A percentile compares a stretch with the other conserved stretches of the same genome.
Evolutionary conservation across 2,329 filamentous ascomycete genomes (phyloP).

Genomic region (Talaromyces albobiverticillius): DNA sequence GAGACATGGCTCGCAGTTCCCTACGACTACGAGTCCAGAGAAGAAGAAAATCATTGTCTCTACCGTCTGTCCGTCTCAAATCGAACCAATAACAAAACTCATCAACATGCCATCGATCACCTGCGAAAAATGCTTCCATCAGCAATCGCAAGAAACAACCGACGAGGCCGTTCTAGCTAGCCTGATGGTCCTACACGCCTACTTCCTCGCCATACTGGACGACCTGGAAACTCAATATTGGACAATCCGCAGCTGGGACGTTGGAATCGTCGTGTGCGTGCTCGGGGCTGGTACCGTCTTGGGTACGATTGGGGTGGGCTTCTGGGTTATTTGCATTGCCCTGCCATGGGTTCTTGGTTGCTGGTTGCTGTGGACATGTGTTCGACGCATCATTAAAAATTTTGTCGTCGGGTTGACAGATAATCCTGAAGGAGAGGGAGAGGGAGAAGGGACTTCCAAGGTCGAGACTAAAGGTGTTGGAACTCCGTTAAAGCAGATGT

Average conservation of each 20-base stretch:
- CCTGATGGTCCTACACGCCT: background rate
- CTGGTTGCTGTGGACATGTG: constrained; percentile 6
- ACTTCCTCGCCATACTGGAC: constrained; percentile 3
- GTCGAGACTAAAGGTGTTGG: background rate
- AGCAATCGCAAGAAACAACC: constrained; percentile 8
- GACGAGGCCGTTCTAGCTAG: constrained; percentile 5
- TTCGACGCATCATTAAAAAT: background rate
- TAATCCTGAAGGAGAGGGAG: background rate
- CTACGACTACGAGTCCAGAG: too few species aligned
- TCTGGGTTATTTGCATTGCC: background rate
- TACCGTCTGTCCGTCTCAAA: too few species aligned
- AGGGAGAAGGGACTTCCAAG: too few species aligned
- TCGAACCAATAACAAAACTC: too few species aligned
- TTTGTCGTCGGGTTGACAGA: background rate
- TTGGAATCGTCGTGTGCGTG: background rate
- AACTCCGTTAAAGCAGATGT: background rate
- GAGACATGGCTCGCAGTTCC: too few species aligned
- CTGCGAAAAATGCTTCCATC: constrained; percentile 11
- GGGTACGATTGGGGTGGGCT: background rate
- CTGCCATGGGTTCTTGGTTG: constrained; percentile 5
- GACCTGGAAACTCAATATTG: constrained; percentile 7
- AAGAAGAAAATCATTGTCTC: too few species aligned
- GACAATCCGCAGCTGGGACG: background rate
- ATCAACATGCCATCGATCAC: constrained; percentile 2
- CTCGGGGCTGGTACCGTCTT: background rate